phyloP scores from a whole-genome alignment of 768 basidiomycete genomes.

The Grammothele lineata region DNA sequence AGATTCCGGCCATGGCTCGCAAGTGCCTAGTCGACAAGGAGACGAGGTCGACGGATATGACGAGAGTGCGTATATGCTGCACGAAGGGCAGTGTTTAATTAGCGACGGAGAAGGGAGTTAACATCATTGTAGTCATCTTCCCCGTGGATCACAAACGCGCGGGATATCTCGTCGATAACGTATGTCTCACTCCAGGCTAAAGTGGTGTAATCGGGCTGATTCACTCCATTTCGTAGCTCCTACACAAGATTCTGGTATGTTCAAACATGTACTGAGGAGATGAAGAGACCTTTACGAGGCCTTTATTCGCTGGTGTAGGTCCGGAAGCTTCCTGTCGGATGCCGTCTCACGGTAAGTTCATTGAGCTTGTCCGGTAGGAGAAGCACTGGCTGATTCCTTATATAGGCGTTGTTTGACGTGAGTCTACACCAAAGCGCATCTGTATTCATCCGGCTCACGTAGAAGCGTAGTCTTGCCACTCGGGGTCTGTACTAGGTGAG shows the following conservation, averaged over 20 bases:
- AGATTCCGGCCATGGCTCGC: slow-evolving; percentile 95
- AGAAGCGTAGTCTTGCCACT: slow-evolving; percentile 69
- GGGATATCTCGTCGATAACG: slow-evolving; percentile 88
- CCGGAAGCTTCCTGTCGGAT: slow-evolving; percentile 73
- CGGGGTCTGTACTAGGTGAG: slow-evolving; percentile 83
- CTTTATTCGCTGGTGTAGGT: too few relatives aligned
- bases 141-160: slow-evolving; percentile 65
- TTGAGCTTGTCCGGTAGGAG: too few relatives aligned
- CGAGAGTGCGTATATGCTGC: too few relatives aligned
- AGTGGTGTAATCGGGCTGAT: too few relatives aligned
- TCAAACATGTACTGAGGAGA: too few relatives aligned
- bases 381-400: too few relatives aligned
- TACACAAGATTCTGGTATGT: slow-evolving; percentile 62
- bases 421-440: too few relatives aligned
- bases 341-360: slow-evolving; percentile 83
- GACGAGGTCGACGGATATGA: slow-evolving; percentile 42
- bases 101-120: too few relatives aligned
- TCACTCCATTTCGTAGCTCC: slow-evolving; percentile 38
- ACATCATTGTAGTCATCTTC: slow-evolving; percentile 90
- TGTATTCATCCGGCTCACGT: neutral
- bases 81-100: too few relatives aligned
- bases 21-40: slow-evolving; percentile 55
- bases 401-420: slow-evolving; percentile 30
- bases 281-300: too few relatives aligned
- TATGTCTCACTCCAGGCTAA: slow-evolving; percentile 33